Evolutionary conservation across 805 yeast genomes (phyloP).

Genomic region (Barnettozyma populi): DNA sequence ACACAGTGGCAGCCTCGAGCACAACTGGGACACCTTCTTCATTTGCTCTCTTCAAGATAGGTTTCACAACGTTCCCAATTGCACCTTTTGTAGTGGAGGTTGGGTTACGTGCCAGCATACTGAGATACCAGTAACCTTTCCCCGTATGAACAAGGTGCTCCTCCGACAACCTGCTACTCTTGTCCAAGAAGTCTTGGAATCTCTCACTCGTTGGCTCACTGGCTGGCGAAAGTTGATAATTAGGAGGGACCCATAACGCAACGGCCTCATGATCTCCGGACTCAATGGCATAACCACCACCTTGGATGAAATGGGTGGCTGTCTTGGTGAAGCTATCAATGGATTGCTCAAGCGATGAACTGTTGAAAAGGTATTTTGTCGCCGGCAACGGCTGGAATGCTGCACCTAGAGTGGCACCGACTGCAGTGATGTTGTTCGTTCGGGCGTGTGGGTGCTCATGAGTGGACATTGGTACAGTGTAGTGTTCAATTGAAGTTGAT

Average conservation of each 20-base stretch:
- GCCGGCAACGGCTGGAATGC: constrained; percentile 3
- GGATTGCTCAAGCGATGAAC: not conserved
- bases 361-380: not conserved
- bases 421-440: not conserved
- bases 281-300: not conserved
- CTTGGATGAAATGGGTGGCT: not conserved
- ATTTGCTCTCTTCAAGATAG: constrained; percentile 15
- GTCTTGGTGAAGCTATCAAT: not conserved
- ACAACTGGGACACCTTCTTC: constrained; percentile 14
- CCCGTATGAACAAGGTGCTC: constrained; percentile 5
- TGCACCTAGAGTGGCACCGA: not conserved
- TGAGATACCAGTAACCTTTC: constrained; percentile 15
- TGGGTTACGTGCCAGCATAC: constrained; percentile 14
- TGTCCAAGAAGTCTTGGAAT: constrained; percentile 5
- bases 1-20: constrained; percentile 15
- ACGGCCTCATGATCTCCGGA: constrained; percentile 2
- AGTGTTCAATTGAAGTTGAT: not conserved
- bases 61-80: constrained; percentile 17
- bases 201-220: not conserved
- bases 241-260: constrained; percentile 2
- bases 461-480: not conserved
- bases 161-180: not conserved
- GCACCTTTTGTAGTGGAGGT: constrained; percentile 11
- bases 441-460: not conserved
- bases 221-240: not conserved